Percentiles rank a stretch among this genome's conserved stretches.
These are phyloP conservation scores for Hymenoscyphus fraxineus DNA, from an alignment of 2,329 filamentous ascomycete species.

Conservation along the genomic window DNA sequence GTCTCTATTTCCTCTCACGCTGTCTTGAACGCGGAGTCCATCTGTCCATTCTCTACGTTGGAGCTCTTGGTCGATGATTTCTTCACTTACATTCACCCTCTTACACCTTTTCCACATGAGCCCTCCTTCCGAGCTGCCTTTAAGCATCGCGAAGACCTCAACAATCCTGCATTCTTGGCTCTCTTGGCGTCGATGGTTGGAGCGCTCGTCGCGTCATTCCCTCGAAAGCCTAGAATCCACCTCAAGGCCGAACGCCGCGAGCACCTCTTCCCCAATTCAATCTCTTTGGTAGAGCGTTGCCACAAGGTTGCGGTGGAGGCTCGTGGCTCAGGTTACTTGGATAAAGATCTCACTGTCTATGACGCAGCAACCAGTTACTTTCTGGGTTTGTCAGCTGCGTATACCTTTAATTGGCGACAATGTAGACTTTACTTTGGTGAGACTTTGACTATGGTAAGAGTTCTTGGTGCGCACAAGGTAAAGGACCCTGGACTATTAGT, in stretches of 20 bases:
- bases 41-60: conserved; percentile 65
- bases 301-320: conserved; percentile 65
- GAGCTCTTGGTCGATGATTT: conserved; percentile 73
- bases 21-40: conserved; percentile 60
- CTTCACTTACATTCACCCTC: conserved; percentile 76
- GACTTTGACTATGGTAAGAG: conserved; percentile 63
- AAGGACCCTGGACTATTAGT: conserved; percentile 38
- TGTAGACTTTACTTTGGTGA: conserved; percentile 71
- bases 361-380: conserved; percentile 75
- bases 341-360: conserved; percentile 53
- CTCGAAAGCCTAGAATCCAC: conserved; percentile 65
- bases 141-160: conserved; percentile 61
- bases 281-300: conserved; percentile 67
- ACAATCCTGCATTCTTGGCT: conserved; percentile 63
- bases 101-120: conserved; percentile 75
- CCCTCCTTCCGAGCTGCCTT: conserved; percentile 71
- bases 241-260: conserved; percentile 64
- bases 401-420: conserved; percentile 65
- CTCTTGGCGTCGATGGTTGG: conserved; percentile 73
- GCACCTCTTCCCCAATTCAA: conserved; percentile 63
- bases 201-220: conserved; percentile 70
- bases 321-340: conserved; percentile 56
- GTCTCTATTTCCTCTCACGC: conserved; percentile 34
- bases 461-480: conserved; percentile 61
- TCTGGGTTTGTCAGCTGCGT: conserved; percentile 61